A percentile compares a stretch with the other conserved stretches of the same genome.
phyloP scores from a whole-genome alignment of 2,329 filamentous ascomycete species.

The Apiospora aurea region DNA sequence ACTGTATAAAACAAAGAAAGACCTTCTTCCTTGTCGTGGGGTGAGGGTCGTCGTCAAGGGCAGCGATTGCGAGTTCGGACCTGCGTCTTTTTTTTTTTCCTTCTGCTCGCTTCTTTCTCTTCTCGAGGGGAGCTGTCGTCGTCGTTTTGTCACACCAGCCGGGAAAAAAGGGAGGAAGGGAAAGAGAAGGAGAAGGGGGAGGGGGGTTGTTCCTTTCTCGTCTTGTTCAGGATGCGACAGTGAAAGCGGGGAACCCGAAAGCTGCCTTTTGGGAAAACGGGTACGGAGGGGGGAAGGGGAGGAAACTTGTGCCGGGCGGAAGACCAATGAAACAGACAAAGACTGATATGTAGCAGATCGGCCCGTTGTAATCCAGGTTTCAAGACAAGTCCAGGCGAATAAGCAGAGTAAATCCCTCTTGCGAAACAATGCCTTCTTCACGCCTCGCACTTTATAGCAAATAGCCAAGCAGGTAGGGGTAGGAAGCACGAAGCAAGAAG shows the following conservation, averaged over 20 bases:
- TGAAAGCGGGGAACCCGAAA: constrained; percentile 25
- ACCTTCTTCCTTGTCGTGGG: not conserved
- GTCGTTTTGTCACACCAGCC: not conserved
- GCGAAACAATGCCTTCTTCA: constrained; percentile 4
- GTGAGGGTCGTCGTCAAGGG: not conserved
- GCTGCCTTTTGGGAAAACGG: constrained; percentile 11
- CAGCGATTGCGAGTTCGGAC: not conserved
- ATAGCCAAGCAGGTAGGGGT: not conserved
- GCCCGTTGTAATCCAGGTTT: constrained; percentile 12
- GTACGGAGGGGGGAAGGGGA: constrained; percentile 8
- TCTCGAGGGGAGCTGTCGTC: not conserved
- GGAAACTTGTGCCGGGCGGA: not conserved
- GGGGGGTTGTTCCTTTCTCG: not conserved
- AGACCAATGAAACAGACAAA: constrained; percentile 22
- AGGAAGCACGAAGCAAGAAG: not conserved
- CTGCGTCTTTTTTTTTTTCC: not conserved
- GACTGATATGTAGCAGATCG: constrained; percentile 17
- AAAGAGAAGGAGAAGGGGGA: not conserved
- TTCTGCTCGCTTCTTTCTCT: not conserved
- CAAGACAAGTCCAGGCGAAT: constrained; percentile 7
- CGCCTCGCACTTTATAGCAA: not conserved
- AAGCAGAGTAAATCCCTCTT: not conserved
- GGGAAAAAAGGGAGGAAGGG: not conserved
- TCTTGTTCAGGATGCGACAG: constrained; percentile 19
- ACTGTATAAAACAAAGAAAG: constrained; percentile 3